Conservation (phyloP, 2,329 filamentous ascomycete genomes). For the Paracorniculantispora psalliotae region DNA sequence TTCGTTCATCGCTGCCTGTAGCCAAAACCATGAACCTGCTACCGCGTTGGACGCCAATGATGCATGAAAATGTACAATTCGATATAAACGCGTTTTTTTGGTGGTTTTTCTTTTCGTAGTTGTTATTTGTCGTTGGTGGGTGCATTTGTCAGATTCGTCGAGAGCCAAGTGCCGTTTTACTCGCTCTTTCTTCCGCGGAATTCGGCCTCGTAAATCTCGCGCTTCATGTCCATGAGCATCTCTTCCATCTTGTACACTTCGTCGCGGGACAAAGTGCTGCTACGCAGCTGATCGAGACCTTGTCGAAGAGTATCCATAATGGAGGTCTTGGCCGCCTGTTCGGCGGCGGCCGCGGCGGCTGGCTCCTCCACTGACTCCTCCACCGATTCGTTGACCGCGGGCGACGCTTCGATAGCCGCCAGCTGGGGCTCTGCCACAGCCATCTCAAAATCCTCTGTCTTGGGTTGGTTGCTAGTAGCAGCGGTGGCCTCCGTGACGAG, state of each 20-base stretch:
- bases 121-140: neutral
- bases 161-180: neutral
- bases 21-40: conserved; percentile 7
- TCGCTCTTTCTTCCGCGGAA: conserved; percentile 42
- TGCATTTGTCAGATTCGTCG: neutral
- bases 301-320: conserved; percentile 30
- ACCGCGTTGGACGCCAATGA: conserved; percentile 9
- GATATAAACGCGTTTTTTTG: neutral
- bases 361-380: too few relatives aligned
- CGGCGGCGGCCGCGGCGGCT: conserved; percentile 4
- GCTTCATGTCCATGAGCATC: conserved; percentile 72
- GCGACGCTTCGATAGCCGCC: conserved; percentile 7
- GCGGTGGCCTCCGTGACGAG: conserved; percentile 36
- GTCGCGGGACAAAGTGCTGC: conserved; percentile 54
- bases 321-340: conserved; percentile 8
- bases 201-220: conserved; percentile 67
- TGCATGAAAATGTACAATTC: conserved; percentile 12
- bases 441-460: conserved; percentile 19
- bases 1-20: neutral
- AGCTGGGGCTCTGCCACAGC: conserved; percentile 22
- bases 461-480: conserved; percentile 30
- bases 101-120: neutral
- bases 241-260: conserved; percentile 71
- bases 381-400: neutral
- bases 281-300: conserved; percentile 53